Base-by-base conservation (phyloP, 345 rosid genomes). In the Excoecaria agallocha region DNA sequence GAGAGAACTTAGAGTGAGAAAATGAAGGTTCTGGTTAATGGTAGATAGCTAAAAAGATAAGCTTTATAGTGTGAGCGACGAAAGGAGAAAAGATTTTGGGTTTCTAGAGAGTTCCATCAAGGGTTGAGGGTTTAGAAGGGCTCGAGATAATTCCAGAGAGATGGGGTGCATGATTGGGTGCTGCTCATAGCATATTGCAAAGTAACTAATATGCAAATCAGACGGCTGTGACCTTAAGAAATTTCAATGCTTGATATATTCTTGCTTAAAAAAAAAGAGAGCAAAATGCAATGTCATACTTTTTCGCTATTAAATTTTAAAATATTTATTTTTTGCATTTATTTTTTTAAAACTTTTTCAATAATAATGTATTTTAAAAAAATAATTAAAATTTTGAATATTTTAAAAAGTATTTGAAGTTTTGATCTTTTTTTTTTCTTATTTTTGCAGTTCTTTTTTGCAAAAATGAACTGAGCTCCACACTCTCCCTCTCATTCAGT, bases 41-140 rank as follows among this genome's bases (percentile, higher is more conserved):
- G 15, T 24, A 13, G 45, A 46, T n/a, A 49, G 11, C 12, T 35
- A 19, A 49, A 46, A 19, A 59, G 17, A 72, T 12, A 3, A 19
- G 3, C n/a, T 45, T 55, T 45, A 30, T 24, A 41, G 51, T 7
- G 41, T 6, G 20, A 25, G 52, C 22, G 5, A 6, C 0, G 8
- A 35, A 68, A 9, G 30, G 43, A 1, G n/a, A 54, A 41, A 19
- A 37, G 19, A 2, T 41, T 25, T 15, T 3, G 55, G 22, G 48
- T 39, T 74, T 74, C 77, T 66, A 66, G 77, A 74, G 72, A 30
- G 12, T 74, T 74, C 77, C n/a, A 55, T 30, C 11, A 19, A 74
- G 69, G 69, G 74, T 71, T 72, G 6, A 46, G 38, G 51, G 37
- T 17, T 11, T 57, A 20, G 6, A 16, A 11, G 19, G 30, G 68